These are phyloP conservation scores for Nymphaea colorata DNA, from an alignment of 164 flowering plant species.

Conservation along the genomic window DNA sequence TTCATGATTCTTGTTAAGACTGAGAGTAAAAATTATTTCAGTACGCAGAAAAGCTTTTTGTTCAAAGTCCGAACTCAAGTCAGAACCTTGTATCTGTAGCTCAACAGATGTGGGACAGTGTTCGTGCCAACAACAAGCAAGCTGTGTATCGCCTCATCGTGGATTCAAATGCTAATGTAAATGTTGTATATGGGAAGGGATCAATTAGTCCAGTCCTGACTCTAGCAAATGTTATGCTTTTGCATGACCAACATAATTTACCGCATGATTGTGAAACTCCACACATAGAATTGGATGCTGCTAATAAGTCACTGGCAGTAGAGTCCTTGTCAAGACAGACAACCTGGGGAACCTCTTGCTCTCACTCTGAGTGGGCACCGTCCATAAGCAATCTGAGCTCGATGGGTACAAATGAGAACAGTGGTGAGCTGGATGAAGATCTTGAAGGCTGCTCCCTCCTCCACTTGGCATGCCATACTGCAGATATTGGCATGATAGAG, in stretches of 20 bases:
- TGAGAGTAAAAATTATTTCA: slow-evolving; percentile 14
- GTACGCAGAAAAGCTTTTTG: slow-evolving; percentile 74
- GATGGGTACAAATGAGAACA: slow-evolving; percentile 10
- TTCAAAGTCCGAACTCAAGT: slow-evolving; percentile 32
- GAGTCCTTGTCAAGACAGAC: not conserved
- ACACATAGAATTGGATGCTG: slow-evolving; percentile 11
- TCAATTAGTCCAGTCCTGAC: slow-evolving; percentile 22
- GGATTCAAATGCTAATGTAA: slow-evolving; percentile 50
- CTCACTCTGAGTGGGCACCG: not conserved
- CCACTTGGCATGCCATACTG: slow-evolving; percentile 55
- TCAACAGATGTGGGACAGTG: slow-evolving; percentile 68
- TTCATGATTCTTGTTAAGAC: too few relatives aligned
- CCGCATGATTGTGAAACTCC: slow-evolving; percentile 14
- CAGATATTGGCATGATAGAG: slow-evolving; percentile 60
- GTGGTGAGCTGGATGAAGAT: slow-evolving; percentile 22
- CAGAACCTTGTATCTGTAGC: slow-evolving; percentile 30
- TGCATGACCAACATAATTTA: slow-evolving; percentile 39
- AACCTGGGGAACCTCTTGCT: not conserved
- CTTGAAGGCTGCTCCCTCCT: slow-evolving; percentile 42
- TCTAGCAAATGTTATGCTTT: slow-evolving; percentile 46
- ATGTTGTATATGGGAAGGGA: slow-evolving; percentile 38
- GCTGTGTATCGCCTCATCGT: slow-evolving; percentile 56
- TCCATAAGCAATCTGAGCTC: not conserved
- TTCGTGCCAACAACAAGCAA: slow-evolving; percentile 61
- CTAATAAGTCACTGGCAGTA: slow-evolving; percentile 19